A percentile compares a stretch with the other conserved stretches of the same genome.
These are phyloP conservation scores for Kwoniella shivajii DNA, from an alignment of 1,284 basidiomycete genomes.

Conservation along the genomic window DNA sequence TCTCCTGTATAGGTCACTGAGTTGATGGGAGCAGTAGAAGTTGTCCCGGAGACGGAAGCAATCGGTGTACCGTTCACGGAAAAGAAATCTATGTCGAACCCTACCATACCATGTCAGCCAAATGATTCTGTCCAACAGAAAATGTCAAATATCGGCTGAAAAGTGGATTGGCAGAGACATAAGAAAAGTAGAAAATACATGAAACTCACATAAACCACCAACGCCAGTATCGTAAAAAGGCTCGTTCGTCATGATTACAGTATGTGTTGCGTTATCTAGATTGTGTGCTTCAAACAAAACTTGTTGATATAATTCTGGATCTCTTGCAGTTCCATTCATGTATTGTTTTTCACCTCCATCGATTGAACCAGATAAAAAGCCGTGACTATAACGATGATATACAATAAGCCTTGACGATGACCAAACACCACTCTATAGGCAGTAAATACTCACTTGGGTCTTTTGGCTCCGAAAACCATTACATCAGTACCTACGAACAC, in stretches of 20 bases:
- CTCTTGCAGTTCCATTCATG: constrained; percentile 2
- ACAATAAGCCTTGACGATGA: not conserved
- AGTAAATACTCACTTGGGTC: constrained; percentile 1
- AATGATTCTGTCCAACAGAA: not conserved
- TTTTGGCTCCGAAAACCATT: constrained; percentile 1
- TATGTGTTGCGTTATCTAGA: constrained; percentile 3
- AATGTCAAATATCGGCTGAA: not conserved
- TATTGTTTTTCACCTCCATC: constrained; percentile 1
- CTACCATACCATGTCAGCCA: too few relatives aligned
- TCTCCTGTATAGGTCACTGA: not conserved
- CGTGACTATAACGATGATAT: not conserved
- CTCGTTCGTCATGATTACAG: constrained; percentile 9
- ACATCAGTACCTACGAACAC: constrained; percentile 5
- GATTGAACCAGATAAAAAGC: constrained; percentile 3
- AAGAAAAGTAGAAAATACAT: not conserved
- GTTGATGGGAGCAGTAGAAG: not conserved
- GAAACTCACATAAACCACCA: constrained; percentile 5
- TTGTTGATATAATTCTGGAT: constrained; percentile 5
- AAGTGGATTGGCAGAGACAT: not conserved
- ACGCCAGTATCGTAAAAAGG: constrained; percentile 1
- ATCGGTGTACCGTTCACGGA: constrained; percentile 6
- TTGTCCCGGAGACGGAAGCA: not conserved
- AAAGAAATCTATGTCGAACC: constrained; percentile 11
- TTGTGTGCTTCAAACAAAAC: constrained; percentile 3
- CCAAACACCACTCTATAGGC: not conserved